Conservation (phyloP, 192 early-diverging fungal species). For the Oehlia diaphana region DNA sequence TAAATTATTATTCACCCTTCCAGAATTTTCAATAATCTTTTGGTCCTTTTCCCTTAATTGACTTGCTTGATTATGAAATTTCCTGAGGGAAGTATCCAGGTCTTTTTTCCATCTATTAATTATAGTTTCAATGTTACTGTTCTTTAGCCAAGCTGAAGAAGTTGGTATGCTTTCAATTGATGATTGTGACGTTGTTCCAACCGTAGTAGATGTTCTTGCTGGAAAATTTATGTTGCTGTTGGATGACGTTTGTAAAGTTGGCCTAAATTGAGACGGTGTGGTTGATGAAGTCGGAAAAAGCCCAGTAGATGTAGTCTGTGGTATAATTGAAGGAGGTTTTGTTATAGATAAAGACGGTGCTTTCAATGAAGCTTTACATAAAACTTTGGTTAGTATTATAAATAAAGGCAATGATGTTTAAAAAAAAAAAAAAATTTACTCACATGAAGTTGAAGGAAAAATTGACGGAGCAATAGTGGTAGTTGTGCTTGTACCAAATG, state of each 20-base stretch:
- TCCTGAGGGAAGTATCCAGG: slow-evolving; percentile 72
- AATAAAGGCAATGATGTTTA: background rate
- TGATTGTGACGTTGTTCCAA: slow-evolving; percentile 38
- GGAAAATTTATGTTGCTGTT: background rate
- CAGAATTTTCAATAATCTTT: slow-evolving; percentile 80
- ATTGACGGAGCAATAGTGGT: background rate
- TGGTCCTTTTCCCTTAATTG: slow-evolving; percentile 87
- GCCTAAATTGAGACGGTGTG: background rate
- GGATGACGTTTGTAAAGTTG: background rate
- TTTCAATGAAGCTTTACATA: background rate
- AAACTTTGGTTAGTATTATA: background rate
- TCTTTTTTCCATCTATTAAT: slow-evolving; percentile 87
- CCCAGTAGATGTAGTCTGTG: background rate
- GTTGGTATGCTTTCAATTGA: slow-evolving; percentile 40
- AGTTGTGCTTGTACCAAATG: background rate
- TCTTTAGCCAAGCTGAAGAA: slow-evolving; percentile 64
- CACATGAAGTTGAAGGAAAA: background rate
- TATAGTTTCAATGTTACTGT: slow-evolving; percentile 90
- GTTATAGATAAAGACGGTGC: background rate
- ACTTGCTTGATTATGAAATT: slow-evolving; percentile 84
- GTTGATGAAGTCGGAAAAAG: background rate
- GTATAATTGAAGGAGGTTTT: background rate
- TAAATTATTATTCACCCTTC: slow-evolving; percentile 52
- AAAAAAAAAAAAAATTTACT: background rate
- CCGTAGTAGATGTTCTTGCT: slow-evolving; percentile 31